Evolutionary conservation across 176 grass and related monocot genomes (phyloP).

Genomic region (Oryza glaberrima): DNA sequence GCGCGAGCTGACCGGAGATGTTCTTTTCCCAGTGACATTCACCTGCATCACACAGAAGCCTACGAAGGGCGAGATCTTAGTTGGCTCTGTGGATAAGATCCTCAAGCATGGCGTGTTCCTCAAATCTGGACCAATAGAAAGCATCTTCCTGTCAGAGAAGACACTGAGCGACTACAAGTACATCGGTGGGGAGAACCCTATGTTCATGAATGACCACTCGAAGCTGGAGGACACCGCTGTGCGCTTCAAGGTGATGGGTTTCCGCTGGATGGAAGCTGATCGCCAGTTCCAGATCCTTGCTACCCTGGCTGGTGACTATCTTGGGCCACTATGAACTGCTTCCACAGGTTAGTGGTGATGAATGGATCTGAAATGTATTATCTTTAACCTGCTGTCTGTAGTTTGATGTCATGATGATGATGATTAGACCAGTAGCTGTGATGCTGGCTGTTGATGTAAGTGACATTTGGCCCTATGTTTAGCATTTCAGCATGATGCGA

Average conservation of each 20-base stretch:
- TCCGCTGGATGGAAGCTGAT: slow-evolving; percentile 86
- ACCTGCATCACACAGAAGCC: slow-evolving; percentile 81
- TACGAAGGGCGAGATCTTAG: slow-evolving; percentile 77
- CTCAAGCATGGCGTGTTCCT: slow-evolving; percentile 88
- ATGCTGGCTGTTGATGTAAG: slow-evolving; percentile 7
- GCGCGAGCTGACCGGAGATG: slow-evolving; percentile 75
- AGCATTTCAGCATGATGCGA: background rate
- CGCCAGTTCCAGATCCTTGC: slow-evolving; percentile 84
- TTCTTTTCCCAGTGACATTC: slow-evolving; percentile 81
- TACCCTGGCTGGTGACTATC: slow-evolving; percentile 82
- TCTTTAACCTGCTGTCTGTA: background rate
- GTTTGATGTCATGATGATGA: background rate
- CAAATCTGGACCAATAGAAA: slow-evolving; percentile 67
- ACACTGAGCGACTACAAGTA: slow-evolving; percentile 73
- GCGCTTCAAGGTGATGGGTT: slow-evolving; percentile 84
- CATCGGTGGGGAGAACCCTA: slow-evolving; percentile 73
- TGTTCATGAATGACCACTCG: slow-evolving; percentile 70
- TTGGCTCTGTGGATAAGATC: slow-evolving; percentile 73
- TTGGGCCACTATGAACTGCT: slow-evolving; percentile 71
- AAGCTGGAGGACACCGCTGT: slow-evolving; percentile 77
- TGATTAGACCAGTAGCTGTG: background rate
- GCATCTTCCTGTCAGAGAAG: slow-evolving; percentile 82
- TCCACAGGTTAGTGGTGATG: background rate
- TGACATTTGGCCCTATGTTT: background rate
- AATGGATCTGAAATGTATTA: background rate